These are phyloP conservation scores for Crotalaria pallida DNA, from an alignment of 306 rosid genomes.

Conservation along the genomic window DNA sequence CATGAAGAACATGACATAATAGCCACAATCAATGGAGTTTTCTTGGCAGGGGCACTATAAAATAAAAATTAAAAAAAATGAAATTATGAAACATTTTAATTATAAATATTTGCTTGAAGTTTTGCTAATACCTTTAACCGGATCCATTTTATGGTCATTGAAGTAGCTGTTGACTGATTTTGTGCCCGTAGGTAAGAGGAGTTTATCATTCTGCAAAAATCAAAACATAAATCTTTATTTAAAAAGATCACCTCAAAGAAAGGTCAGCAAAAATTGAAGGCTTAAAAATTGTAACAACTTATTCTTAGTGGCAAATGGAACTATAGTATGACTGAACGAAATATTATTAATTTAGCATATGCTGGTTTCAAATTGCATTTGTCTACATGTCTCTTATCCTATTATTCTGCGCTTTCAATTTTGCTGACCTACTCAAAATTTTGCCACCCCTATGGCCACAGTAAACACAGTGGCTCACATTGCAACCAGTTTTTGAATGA, in stretches of 20 bases:
- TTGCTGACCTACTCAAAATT: conserved; percentile 40
- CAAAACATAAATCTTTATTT: background rate
- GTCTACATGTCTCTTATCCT: background rate
- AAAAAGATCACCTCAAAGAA: background rate
- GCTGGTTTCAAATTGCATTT: background rate
- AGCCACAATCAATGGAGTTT: no score
- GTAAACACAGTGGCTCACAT: conserved; percentile 36
- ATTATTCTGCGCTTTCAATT: background rate
- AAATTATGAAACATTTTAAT: no score
- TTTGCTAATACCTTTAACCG: no score
- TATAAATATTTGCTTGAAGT: no score
- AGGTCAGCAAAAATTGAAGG: background rate
- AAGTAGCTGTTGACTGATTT: no score
- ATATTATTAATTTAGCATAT: background rate
- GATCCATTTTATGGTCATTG: no score
- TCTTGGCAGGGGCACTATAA: no score
- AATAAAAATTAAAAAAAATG: no score
- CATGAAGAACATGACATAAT: no score
- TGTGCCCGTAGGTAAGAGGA: conserved; percentile 21
- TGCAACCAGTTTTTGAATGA: conserved; percentile 27
- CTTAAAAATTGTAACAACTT: background rate
- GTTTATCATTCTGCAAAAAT: conserved; percentile 22
- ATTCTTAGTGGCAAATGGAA: background rate
- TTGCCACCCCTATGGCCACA: conserved; percentile 48
- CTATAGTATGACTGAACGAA: background rate